Percentiles rank a stretch among this genome's conserved stretches.
phyloP scores from a whole-genome alignment of 768 basidiomycete genomes.

The Austroboletus festivus region DNA sequence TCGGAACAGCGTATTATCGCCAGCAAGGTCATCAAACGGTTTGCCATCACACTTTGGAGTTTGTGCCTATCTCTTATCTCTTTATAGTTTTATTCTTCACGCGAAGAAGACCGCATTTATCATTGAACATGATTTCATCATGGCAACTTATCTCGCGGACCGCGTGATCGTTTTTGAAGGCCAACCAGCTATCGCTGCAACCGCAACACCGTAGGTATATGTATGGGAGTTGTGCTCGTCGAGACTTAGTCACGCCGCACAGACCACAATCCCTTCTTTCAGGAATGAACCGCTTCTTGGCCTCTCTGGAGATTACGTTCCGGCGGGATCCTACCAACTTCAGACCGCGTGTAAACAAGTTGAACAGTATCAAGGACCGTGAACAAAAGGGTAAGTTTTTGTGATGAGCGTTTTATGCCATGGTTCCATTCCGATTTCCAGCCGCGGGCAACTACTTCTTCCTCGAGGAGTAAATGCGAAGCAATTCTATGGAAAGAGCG shows the following conservation, averaged over 20 bases:
- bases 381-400: conserved; percentile 72
- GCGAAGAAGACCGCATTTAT: conserved; percentile 98
- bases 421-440: conserved; percentile 29
- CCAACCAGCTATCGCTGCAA: conserved; percentile 81
- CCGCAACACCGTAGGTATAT: conserved; percentile 77
- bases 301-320: conserved; percentile 96
- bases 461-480: conserved; percentile 65
- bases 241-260: conserved; percentile 5
- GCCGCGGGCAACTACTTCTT: conserved; percentile 89
- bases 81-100: conserved; percentile 81
- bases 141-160: conserved; percentile 99
- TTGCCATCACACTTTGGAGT: conserved; percentile 12
- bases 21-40: conserved; percentile 97
- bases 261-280: conserved; percentile 93
- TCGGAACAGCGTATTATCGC: conserved; percentile 99
- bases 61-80: neutral
- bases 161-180: conserved; percentile 93
- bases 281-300: conserved; percentile 98
- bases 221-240: neutral
- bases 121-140: conserved; percentile 99
- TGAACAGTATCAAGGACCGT: conserved; percentile 79
- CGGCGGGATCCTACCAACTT: conserved; percentile 95
- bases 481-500: neutral
- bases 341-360: conserved; percentile 85
- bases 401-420: neutral